Conservation (phyloP, 208 protist genomes). For the Trypanosoma lewisi region DNA sequence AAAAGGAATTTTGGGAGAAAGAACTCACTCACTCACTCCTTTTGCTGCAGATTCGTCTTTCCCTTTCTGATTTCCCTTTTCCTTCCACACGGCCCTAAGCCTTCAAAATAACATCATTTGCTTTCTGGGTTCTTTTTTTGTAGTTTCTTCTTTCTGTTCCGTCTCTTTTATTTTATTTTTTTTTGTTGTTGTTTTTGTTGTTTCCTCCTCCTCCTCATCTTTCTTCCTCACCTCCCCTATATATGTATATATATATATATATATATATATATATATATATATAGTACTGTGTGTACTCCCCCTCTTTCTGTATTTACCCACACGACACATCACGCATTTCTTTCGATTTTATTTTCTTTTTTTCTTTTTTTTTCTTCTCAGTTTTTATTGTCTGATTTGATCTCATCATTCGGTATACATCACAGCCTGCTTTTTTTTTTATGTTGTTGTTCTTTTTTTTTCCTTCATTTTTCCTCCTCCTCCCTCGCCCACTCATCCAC, state of each 20-base stretch:
- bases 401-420: too few relatives aligned
- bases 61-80: background rate
- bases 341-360: constrained; percentile 4
- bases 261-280: too few relatives aligned
- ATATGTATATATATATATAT: too few relatives aligned
- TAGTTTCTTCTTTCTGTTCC: background rate
- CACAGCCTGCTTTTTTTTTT: background rate
- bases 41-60: too few relatives aligned
- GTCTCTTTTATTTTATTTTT: background rate
- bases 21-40: too few relatives aligned
- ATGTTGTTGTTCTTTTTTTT: constrained; percentile 9
- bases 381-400: background rate
- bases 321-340: too few relatives aligned
- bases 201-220: background rate
- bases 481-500: background rate
- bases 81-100: background rate
- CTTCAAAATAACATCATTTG: too few relatives aligned
- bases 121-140: background rate
- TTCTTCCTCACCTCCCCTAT: too few relatives aligned
- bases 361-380: constrained; percentile 20
- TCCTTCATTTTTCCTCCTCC: background rate
- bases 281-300: too few relatives aligned
- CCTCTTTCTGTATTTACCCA: too few relatives aligned
- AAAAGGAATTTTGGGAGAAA: too few relatives aligned
- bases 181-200: background rate